A percentile compares a stretch with the other conserved stretches of the same genome.
These are phyloP conservation scores for Verbascum thapsus DNA, from an alignment of 257 asterid genomes.

Conservation along the genomic window DNA sequence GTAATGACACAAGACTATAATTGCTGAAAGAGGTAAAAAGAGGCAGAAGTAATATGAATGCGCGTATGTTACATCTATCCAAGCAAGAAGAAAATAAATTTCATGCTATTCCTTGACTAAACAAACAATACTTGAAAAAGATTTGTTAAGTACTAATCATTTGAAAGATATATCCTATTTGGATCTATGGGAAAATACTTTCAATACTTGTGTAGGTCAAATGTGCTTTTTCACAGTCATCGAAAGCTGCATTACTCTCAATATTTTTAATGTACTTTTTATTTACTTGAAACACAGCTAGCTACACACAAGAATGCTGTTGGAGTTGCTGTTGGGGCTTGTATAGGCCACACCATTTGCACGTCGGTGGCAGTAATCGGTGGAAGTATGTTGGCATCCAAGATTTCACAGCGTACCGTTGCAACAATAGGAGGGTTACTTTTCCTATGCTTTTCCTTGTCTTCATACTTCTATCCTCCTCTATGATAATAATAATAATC, in stretches of 20 bases:
- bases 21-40: no score
- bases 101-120: no score
- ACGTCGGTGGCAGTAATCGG: conserved; percentile 93
- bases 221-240: neutral
- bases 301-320: conserved; percentile 95
- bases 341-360: conserved; percentile 82
- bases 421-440: conserved; percentile 90
- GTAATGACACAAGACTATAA: no score
- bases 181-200: neutral
- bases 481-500: conserved; percentile 48
- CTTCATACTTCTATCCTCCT: conserved; percentile 89
- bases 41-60: no score
- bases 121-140: no score
- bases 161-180: neutral
- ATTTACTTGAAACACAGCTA: conserved; percentile 46
- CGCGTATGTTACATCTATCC: no score
- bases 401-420: conserved; percentile 92
- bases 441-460: conserved; percentile 85
- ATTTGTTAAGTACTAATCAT: no score
- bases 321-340: conserved; percentile 89
- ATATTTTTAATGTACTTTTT: neutral
- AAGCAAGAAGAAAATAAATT: no score
- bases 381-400: conserved; percentile 97
- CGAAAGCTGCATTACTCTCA: neutral
- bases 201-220: neutral